Evolutionary conservation across 2,329 filamentous ascomycete genomes (phyloP).

Genomic region (Xylaria sp.): DNA sequence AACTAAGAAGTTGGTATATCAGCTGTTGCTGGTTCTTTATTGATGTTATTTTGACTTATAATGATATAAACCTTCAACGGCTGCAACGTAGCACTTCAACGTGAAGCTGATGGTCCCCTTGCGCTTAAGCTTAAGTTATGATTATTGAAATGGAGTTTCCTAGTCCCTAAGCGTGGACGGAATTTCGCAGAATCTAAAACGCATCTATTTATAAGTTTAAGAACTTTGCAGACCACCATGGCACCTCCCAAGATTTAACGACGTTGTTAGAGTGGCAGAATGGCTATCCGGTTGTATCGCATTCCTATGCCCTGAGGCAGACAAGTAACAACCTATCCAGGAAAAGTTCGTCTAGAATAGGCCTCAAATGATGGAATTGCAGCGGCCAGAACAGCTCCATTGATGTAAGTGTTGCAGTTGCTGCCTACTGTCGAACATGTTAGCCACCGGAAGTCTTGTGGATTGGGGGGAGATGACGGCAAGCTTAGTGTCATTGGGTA

Average conservation of each 20-base stretch:
- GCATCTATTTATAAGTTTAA: background rate
- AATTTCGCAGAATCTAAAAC: background rate
- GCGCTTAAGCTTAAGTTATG: no score
- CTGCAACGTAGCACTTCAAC: no score
- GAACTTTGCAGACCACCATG: background rate
- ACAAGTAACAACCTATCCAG: background rate
- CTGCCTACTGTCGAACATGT: background rate
- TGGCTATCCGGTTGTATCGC: background rate
- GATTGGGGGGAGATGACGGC: background rate
- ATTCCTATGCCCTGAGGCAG: no score
- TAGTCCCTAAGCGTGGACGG: background rate
- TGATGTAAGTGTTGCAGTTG: background rate
- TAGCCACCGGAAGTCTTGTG: background rate
- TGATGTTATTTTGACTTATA: no score
- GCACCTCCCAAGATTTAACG: background rate
- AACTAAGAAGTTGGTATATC: no score
- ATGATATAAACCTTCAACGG: no score
- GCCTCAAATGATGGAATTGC: background rate
- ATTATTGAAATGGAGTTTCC: no score
- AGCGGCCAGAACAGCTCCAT: background rate
- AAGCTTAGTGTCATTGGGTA: background rate
- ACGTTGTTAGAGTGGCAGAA: background rate
- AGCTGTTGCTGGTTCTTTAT: no score
- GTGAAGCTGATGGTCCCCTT: no score
- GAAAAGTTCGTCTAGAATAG: background rate